Percentiles rank a stretch among this genome's conserved stretches.
Conservation (phyloP, 495 filamentous ascomycete genomes). For the Podospora pseudocomata region DNA sequence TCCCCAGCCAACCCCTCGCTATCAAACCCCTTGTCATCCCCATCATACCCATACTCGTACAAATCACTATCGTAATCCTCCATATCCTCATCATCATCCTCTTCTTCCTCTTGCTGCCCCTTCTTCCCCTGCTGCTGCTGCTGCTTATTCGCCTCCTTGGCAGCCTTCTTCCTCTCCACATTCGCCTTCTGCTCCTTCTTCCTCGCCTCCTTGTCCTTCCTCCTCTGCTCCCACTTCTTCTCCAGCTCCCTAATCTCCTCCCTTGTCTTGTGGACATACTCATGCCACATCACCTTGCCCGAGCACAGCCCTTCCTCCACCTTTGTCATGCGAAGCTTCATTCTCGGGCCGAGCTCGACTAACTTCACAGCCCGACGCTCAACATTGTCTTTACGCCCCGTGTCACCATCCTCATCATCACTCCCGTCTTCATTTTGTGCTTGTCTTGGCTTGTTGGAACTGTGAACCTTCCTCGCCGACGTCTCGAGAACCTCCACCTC, state of each 20-base stretch:
- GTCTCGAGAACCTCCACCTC: slow-evolving; percentile 87
- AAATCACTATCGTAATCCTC: slow-evolving; percentile 52
- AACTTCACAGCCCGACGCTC: slow-evolving; percentile 89
- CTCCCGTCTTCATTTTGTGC: slow-evolving; percentile 22
- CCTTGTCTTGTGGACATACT: slow-evolving; percentile 78
- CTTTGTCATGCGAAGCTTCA: slow-evolving; percentile 87
- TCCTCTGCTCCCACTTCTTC: slow-evolving; percentile 70
- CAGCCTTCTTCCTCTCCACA: slow-evolving; percentile 73
- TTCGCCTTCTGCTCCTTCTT: slow-evolving; percentile 81
- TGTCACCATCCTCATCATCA: slow-evolving; percentile 34
- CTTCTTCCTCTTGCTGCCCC: slow-evolving; percentile 55
- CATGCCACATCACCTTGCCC: slow-evolving; percentile 96
- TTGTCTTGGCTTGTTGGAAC: slow-evolving; percentile 51
- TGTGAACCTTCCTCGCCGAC: slow-evolving; percentile 65
- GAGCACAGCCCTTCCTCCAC: slow-evolving; percentile 92
- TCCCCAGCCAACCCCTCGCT: slow-evolving; percentile 55
- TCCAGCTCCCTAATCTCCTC: slow-evolving; percentile 74
- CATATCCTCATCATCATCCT: slow-evolving; percentile 58
- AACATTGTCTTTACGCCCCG: slow-evolving; percentile 39
- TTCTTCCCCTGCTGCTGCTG: slow-evolving; percentile 45
- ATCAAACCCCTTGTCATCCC: slow-evolving; percentile 46
- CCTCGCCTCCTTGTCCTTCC: slow-evolving; percentile 75
- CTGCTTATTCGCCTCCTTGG: slow-evolving; percentile 50
- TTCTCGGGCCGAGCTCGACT: slow-evolving; percentile 84
- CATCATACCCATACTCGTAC: slow-evolving; percentile 36